Evolutionary conservation across 2,329 filamentous ascomycete genomes (phyloP), one percentile per base, ranked within the genome.

Genomic region (Cladobotryum mycophilum): DNA sequence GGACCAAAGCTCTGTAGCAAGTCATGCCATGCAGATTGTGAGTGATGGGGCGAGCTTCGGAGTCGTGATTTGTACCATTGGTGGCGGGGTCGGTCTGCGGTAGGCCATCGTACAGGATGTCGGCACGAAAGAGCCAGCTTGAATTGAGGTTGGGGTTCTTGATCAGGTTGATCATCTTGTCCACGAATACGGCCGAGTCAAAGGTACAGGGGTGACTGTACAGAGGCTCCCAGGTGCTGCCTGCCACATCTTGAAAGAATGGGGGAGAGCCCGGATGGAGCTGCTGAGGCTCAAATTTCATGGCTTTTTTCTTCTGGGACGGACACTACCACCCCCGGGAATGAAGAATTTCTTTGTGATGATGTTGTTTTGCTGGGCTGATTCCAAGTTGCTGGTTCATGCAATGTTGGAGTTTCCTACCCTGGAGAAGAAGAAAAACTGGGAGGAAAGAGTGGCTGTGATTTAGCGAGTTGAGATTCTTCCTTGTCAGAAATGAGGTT

Each of bases 131-230:
- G 1, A 93, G 74, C 76, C 86, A 87, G 14, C 78, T 82, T 0
- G 86, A 88, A 56, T 89, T 89, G 67, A 89, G 75, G 57, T 93
- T 92, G 1, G 88, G 88, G 60, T 92, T 91, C 58, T 78, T 79
- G 56, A 92, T 79, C 51, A 91, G 72, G 60, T 91, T 89, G 58
- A 82, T 69, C 81, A 89, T 88, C 45, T 87, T 83, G 38, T 76
- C 67, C 53, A 75, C 69, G 64, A 90, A 92, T 49, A 81, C 72
- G 30, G 76, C 72, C 1, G 82, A 76, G 14, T 76, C 69, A 62
- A 90, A 91, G 12, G 73, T 74, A 64, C 86, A 88, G 18, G 58
- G 63, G 57, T 81, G 76, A 54, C 69, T 70, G 58, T 75, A 77
- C 53, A 83, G 69, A 41, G 79, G 79, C 46, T 70, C 68, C 82